Evolutionary conservation across 305 asterid species (phyloP).

Genomic region (Solanum hybrid): DNA sequence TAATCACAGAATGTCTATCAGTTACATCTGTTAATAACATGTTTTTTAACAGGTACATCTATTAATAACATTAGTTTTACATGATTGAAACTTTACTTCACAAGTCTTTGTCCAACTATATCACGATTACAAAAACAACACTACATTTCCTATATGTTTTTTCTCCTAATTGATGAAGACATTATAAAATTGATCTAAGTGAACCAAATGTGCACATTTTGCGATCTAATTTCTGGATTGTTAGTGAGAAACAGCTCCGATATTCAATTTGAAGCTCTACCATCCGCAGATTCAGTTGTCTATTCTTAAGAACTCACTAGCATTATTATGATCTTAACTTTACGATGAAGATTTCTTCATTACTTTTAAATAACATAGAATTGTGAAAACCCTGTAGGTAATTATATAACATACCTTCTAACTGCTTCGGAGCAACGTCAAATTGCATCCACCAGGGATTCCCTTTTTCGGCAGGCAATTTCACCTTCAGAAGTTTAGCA

Average conservation of each 20-base stretch:
- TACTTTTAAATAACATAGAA: not conserved
- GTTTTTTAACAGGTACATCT: not conserved
- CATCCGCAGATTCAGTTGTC: not conserved
- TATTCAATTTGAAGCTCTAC: not conserved
- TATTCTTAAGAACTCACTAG: not conserved
- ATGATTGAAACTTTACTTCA: not conserved
- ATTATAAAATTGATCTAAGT: not conserved
- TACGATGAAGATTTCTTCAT: not conserved
- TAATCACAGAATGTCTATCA: not conserved
- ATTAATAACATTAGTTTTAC: not conserved
- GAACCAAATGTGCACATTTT: not conserved
- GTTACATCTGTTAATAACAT: not conserved
- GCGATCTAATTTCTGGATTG: not conserved
- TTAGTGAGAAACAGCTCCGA: not conserved
- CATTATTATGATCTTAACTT: not conserved
- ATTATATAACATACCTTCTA: conserved; percentile 31
- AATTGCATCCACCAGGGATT: conserved; percentile 63
- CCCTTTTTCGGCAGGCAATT: conserved; percentile 34
- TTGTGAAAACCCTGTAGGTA: not conserved
- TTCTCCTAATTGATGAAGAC: not conserved
- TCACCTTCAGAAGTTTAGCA: conserved; percentile 41
- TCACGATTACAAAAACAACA: not conserved
- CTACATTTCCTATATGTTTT: not conserved
- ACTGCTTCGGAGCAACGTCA: conserved; percentile 44
- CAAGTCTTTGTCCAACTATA: not conserved